These are phyloP conservation scores for Tetrapisispora namnaoensis DNA, from an alignment of 805 yeast species.

Conservation along the genomic window DNA sequence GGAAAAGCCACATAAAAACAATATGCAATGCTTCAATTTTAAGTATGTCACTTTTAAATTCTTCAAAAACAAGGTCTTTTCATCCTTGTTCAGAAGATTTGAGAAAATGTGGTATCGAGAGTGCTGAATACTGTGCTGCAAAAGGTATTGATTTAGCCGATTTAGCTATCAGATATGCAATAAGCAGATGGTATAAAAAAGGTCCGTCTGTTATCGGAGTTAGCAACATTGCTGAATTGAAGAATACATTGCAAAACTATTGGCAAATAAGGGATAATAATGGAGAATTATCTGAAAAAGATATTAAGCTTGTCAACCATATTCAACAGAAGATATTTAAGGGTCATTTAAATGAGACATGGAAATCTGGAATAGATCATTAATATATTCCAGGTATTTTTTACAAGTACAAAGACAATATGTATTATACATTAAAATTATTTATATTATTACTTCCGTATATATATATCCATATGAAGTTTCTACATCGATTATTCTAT, in stretches of 20 bases:
- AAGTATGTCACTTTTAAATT: constrained; percentile 76
- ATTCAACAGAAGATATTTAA: constrained; percentile 41
- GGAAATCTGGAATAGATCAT: constrained; percentile 35
- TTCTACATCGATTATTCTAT: not conserved
- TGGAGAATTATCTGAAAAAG: constrained; percentile 32
- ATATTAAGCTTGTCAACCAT: constrained; percentile 34
- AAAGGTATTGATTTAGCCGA: constrained; percentile 63
- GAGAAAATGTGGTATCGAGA: constrained; percentile 35
- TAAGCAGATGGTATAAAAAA: constrained; percentile 43
- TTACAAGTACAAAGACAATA: not conserved
- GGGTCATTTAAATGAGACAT: constrained; percentile 49
- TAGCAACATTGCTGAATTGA: constrained; percentile 52
- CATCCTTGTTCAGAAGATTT: constrained; percentile 70
- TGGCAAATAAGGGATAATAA: constrained; percentile 31
- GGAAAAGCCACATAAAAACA: constrained; percentile 19
- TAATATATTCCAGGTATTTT: not conserved
- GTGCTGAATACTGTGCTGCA: constrained; percentile 38
- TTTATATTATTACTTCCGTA: not conserved
- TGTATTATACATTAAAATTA: not conserved
- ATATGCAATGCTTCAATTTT: constrained; percentile 65
- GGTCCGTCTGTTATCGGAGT: constrained; percentile 75
- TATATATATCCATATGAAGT: not conserved
- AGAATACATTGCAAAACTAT: constrained; percentile 50
- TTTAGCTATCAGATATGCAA: constrained; percentile 68
- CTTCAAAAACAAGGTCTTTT: constrained; percentile 56